Conservation (phyloP, 2,329 filamentous ascomycete genomes). For the Fusarium fracticaudum region DNA sequence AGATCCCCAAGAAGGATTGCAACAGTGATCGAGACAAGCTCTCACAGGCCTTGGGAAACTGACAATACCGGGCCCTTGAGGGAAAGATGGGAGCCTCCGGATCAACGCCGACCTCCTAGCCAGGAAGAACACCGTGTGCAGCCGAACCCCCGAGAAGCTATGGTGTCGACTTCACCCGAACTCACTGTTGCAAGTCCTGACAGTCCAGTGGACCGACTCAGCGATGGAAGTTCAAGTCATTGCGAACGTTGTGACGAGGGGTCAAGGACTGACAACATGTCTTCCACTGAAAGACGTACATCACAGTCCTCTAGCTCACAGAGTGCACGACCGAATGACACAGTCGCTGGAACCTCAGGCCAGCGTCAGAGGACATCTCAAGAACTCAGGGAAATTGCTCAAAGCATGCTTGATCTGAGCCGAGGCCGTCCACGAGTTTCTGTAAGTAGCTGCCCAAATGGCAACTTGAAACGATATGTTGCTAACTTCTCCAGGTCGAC, state of each 20-base stretch:
- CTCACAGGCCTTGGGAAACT: not conserved
- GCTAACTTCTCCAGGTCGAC: no score
- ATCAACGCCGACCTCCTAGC: no score
- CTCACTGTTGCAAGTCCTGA: not conserved
- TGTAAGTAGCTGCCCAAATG: no score
- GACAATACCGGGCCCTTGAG: rapidly evolving
- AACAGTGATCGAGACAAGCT: rapidly evolving
- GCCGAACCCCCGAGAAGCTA: no score
- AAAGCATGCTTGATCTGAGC: rapidly evolving
- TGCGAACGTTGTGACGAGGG: rapidly evolving
- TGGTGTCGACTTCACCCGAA: not conserved
- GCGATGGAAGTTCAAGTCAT: not conserved
- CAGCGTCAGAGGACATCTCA: rapidly evolving
- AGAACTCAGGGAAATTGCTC: not conserved
- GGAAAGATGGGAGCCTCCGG: not conserved
- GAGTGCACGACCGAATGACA: not conserved
- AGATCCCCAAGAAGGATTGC: not conserved
- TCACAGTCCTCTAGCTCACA: not conserved
- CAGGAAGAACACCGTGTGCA: not conserved
- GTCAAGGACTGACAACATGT: no score
- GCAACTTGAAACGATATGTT: no score
- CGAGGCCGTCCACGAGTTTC: rapidly evolving
- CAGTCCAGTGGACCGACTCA: not conserved
- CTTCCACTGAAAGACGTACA: not conserved
- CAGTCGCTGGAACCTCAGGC: no score